Evolutionary conservation across 208 protist species (phyloP).

Genomic region (Leishmania martiniquensis): DNA sequence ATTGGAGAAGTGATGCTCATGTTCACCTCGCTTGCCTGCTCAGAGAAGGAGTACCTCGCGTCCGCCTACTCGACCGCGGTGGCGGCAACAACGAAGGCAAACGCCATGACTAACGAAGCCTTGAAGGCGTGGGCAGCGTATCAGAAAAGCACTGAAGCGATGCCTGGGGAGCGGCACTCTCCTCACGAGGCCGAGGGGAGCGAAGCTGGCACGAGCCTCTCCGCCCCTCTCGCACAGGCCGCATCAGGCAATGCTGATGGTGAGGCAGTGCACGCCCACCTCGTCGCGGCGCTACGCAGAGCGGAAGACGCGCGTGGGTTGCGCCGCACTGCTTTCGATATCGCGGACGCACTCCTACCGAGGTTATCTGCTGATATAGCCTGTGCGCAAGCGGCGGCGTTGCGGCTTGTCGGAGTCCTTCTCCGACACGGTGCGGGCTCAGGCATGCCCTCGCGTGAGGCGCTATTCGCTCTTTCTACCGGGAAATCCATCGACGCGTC

Average conservation of each 20-base stretch:
- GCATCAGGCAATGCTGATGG: neutral
- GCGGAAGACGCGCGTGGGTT: neutral
- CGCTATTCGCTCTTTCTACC: neutral
- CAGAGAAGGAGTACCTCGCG: neutral
- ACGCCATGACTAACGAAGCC: neutral
- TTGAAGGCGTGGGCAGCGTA: neutral
- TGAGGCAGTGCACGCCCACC: neutral
- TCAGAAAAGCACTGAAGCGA: neutral
- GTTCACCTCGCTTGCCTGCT: neutral
- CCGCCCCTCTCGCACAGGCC: neutral
- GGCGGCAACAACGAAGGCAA: neutral
- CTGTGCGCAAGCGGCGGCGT: neutral
- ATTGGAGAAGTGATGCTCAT: neutral
- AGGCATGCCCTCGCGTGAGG: neutral
- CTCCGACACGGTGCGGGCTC: constrained; percentile 1
- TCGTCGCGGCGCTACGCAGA: neutral
- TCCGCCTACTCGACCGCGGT: neutral
- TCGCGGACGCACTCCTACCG: neutral
- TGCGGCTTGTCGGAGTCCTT: neutral
- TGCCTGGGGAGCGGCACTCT: neutral
- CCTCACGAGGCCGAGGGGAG: neutral
- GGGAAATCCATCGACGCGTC: neutral
- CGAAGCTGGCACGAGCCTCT: neutral
- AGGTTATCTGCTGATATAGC: neutral
- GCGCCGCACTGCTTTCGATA: neutral